phyloP scores from a whole-genome alignment of 2,329 filamentous ascomycete species.

The Fusarium sulawesiense region DNA sequence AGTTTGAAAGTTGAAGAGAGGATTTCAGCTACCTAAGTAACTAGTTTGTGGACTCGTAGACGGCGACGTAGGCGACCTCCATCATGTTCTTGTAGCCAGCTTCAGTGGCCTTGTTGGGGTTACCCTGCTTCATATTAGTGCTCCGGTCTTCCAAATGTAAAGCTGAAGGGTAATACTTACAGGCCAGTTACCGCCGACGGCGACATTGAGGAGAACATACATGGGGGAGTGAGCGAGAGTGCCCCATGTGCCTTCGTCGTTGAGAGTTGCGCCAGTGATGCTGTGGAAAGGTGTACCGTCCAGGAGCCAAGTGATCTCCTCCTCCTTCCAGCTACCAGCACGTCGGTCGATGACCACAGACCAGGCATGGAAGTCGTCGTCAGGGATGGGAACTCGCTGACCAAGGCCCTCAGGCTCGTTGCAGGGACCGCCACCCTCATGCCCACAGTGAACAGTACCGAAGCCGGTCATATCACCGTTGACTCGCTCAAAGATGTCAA shows the following conservation, averaged over 20 bases:
- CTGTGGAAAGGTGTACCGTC: slow-evolving; percentile 59
- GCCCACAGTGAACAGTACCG: slow-evolving; percentile 62
- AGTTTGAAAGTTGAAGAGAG: background rate
- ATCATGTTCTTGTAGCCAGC: slow-evolving; percentile 56
- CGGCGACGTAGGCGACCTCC: slow-evolving; percentile 55
- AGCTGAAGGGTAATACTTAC: slow-evolving; percentile 43
- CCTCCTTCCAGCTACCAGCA: slow-evolving; percentile 55
- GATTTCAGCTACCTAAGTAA: background rate
- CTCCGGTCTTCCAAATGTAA: background rate
- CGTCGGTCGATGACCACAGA: slow-evolving; percentile 60
- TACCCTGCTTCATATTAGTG: slow-evolving; percentile 44
- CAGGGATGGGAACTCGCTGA: slow-evolving; percentile 53
- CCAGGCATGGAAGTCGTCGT: slow-evolving; percentile 63
- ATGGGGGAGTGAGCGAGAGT: slow-evolving; percentile 56
- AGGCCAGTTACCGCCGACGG: slow-evolving; percentile 59
- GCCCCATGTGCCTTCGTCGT: slow-evolving; percentile 57
- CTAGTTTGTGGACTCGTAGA: slow-evolving; percentile 49
- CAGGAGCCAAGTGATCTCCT: slow-evolving; percentile 62
- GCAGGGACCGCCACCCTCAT: slow-evolving; percentile 58
- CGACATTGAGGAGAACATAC: slow-evolving; percentile 62
- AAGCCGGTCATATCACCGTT: slow-evolving; percentile 59
- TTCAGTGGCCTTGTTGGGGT: slow-evolving; percentile 50
- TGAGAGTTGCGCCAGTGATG: slow-evolving; percentile 56
- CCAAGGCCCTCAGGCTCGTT: slow-evolving; percentile 59
- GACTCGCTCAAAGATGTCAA: slow-evolving; percentile 63